phyloP scores from a whole-genome alignment of 805 yeast species.

The Kodamaea hsintzibuensis region DNA sequence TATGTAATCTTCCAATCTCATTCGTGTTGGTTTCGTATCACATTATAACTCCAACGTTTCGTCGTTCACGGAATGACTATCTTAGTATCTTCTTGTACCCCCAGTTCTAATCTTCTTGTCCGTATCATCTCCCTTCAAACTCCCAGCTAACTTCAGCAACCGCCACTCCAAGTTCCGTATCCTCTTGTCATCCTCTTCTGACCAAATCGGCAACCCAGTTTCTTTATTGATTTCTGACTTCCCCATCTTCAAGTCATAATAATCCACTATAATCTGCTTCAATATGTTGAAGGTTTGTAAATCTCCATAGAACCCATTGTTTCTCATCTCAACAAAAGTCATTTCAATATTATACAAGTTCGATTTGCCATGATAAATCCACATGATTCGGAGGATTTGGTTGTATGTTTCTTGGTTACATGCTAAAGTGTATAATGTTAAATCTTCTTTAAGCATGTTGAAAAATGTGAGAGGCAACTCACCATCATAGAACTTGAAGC shows the following conservation, averaged over 20 bases:
- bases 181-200: constrained; percentile 36
- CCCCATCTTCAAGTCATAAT: constrained; percentile 35
- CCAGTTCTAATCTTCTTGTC: too few species aligned
- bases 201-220: constrained; percentile 35
- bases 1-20: too few species aligned
- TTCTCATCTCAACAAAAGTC: constrained; percentile 37
- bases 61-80: not conserved
- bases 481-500: constrained; percentile 33
- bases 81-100: not conserved
- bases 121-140: not conserved
- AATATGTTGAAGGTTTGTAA: constrained; percentile 34
- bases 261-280: constrained; percentile 35
- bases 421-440: constrained; percentile 31
- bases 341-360: constrained; percentile 37
- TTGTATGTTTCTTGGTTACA: constrained; percentile 46
- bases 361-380: constrained; percentile 42
- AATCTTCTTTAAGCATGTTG: constrained; percentile 34
- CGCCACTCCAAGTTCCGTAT: constrained; percentile 23
- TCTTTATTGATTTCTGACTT: constrained; percentile 21
- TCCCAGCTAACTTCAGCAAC: constrained; percentile 8
- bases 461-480: constrained; percentile 36
- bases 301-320: constrained; percentile 43
- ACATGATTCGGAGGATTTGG: constrained; percentile 34
- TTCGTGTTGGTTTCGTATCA: too few species aligned
- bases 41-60: too few species aligned